phyloP scores from a whole-genome alignment of 441 rosid genomes.

The Gossypium schwendimanii region DNA sequence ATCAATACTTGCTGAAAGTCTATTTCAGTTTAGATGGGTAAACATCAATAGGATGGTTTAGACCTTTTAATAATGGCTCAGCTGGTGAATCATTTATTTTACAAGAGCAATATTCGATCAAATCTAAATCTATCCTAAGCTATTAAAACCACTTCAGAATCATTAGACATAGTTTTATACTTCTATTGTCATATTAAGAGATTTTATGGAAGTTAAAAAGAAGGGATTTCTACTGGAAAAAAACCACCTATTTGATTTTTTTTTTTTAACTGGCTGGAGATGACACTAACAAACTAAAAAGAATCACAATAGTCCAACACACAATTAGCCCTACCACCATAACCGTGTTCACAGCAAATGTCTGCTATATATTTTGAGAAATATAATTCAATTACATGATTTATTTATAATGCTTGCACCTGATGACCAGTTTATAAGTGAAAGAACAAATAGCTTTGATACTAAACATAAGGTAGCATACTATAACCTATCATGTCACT shows the following conservation, averaged over 20 bases:
- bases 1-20: background rate
- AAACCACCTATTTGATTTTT: background rate
- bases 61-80: background rate
- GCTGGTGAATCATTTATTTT: background rate
- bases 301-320: background rate
- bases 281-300: background rate
- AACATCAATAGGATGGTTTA: background rate
- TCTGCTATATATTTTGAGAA: background rate
- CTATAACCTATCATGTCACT: background rate
- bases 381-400: constrained; percentile 5
- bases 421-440: background rate
- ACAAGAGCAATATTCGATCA: background rate
- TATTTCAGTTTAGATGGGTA: background rate
- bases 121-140: background rate
- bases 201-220: background rate
- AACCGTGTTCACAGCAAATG: background rate
- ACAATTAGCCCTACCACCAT: background rate
- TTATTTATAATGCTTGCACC: background rate
- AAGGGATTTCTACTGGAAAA: background rate
- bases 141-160: background rate
- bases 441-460: background rate
- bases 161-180: background rate
- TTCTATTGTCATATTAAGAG: background rate
- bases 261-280: background rate
- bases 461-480: constrained; percentile 1